Conservation (phyloP, 805 yeast genomes). For the Metschnikowia baotianmanensis region DNA sequence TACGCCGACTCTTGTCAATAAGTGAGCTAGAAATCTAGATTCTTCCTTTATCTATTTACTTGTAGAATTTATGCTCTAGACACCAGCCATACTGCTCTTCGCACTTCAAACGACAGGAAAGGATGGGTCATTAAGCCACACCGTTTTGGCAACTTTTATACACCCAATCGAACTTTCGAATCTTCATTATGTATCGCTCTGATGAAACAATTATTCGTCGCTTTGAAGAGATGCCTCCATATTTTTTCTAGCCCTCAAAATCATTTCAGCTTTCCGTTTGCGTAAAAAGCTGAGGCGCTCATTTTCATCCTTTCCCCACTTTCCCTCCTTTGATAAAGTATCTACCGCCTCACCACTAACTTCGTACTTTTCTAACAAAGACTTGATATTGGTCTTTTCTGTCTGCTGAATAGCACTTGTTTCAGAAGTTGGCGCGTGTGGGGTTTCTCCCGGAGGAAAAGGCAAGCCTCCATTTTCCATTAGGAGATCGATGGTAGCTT, state of each 20-base stretch:
- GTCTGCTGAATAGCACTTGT: background rate
- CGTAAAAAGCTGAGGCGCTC: slow-evolving; percentile 18
- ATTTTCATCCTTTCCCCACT: slow-evolving; percentile 25
- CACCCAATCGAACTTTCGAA: background rate
- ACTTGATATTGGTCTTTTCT: slow-evolving; percentile 5
- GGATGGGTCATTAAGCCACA: no score
- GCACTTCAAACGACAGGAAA: no score
- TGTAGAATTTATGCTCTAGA: no score
- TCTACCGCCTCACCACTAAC: slow-evolving; percentile 26
- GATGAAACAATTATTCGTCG: no score
- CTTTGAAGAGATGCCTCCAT: slow-evolving; percentile 39
- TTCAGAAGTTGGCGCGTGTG: background rate
- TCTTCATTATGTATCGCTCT: no score
- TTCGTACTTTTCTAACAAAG: slow-evolving; percentile 43
- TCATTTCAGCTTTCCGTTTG: slow-evolving; percentile 41
- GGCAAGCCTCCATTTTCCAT: slow-evolving; percentile 63
- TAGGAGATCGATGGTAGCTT: slow-evolving; percentile 71
- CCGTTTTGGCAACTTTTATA: no score
- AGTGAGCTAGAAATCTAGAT: no score
- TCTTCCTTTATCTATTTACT: no score
- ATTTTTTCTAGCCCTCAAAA: slow-evolving; percentile 43
- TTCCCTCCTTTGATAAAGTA: slow-evolving; percentile 5
- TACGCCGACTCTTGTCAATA: slow-evolving; percentile 31
- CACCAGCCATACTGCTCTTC: no score
- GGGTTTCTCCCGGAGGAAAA: slow-evolving; percentile 13